Evolutionary conservation across 371 early-diverging fungal genomes (phyloP).

Genomic region (Mortierella sp.): DNA sequence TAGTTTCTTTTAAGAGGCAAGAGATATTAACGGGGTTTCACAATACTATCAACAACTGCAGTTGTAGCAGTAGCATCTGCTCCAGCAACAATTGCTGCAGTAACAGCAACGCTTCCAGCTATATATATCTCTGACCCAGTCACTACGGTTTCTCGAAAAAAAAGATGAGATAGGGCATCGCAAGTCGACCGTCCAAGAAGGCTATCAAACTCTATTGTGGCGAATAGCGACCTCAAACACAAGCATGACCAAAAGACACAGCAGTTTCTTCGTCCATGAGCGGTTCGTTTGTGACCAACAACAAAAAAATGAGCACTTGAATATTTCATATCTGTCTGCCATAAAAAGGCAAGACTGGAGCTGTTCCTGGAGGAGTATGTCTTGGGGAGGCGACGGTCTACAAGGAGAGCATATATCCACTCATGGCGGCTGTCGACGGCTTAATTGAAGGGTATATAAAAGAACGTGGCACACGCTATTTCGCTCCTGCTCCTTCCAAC

Average conservation of each 20-base stretch:
- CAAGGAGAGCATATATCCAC: background rate
- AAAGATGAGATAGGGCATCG: background rate
- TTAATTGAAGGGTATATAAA: conserved; percentile 1
- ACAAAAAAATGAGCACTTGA: conserved; percentile 6
- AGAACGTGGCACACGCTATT: background rate
- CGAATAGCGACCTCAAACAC: background rate
- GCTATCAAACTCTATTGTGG: conserved; percentile 1
- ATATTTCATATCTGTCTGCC: background rate
- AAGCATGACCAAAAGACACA: conserved; percentile 1
- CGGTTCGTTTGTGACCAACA: background rate
- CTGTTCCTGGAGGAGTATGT: background rate
- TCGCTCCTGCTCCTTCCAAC: background rate
- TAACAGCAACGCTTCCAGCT: no score
- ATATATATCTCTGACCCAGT: no score
- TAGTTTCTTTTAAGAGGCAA: no score
- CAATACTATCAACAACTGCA: no score
- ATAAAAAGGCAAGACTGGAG: background rate
- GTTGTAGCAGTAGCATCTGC: no score
- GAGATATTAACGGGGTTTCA: no score
- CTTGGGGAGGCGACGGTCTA: background rate
- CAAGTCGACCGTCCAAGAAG: background rate
- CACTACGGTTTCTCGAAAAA: no score
- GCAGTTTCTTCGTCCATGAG: background rate
- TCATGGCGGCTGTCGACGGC: background rate
- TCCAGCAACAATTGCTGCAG: no score